Percentiles rank a stretch among this genome's conserved stretches.
These are phyloP conservation scores for Pyrenophora teres DNA, from an alignment of 2,329 filamentous ascomycete genomes.

Conservation along the genomic window DNA sequence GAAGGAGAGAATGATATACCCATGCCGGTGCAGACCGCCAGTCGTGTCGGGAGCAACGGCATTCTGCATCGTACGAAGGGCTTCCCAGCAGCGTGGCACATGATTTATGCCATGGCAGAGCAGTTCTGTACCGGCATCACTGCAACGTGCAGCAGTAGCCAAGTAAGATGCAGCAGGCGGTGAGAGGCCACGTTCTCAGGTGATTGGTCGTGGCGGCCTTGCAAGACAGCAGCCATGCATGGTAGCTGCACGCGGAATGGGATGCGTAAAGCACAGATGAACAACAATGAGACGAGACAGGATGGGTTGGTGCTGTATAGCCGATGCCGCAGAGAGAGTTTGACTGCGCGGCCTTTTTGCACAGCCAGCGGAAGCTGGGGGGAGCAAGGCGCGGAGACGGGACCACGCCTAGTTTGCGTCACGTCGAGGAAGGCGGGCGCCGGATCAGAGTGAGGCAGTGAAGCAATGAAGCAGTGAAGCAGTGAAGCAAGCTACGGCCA, in stretches of 20 bases:
- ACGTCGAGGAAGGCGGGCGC: neutral
- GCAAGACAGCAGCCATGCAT: constrained; percentile 20
- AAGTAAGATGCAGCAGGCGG: constrained; percentile 27
- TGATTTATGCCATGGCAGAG: constrained; percentile 3
- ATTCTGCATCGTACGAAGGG: neutral
- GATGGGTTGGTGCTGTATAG: constrained; percentile 9
- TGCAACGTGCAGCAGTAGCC: constrained; percentile 18
- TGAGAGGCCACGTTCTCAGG: constrained; percentile 45
- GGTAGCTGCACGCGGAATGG: constrained; percentile 15
- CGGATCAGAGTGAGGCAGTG: neutral
- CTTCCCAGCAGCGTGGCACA: constrained; percentile 6
- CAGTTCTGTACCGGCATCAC: constrained; percentile 9
- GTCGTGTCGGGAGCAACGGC: constrained; percentile 6
- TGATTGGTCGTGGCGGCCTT: constrained; percentile 41
- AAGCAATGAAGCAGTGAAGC: neutral
- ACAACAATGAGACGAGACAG: constrained; percentile 6
- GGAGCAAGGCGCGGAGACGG: constrained; percentile 14
- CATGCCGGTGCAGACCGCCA: neutral
- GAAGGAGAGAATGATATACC: neutral
- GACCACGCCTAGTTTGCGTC: constrained; percentile 13
- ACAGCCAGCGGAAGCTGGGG: constrained; percentile 1
- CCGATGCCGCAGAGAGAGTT: constrained; percentile 10
- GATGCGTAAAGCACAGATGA: constrained; percentile 19
- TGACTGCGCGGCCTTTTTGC: constrained; percentile 15
- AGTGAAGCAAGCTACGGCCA: neutral